Conservation (phyloP, 1,139 yeast species). For the Sugiyamaella xylanicola region DNA sequence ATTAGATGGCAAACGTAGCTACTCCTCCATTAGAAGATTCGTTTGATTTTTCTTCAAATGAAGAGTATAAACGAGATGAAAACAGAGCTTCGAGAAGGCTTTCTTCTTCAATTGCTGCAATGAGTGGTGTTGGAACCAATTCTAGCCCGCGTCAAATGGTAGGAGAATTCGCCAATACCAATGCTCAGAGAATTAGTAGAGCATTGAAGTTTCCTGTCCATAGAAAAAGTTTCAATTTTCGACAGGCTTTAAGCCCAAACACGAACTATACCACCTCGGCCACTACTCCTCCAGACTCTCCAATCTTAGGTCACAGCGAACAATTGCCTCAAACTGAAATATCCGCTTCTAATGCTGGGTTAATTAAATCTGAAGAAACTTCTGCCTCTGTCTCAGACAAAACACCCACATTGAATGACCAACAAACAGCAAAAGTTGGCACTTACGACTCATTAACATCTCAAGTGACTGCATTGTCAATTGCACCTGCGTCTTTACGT, state of each 20-base stretch:
- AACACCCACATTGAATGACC: slow-evolving; percentile 12
- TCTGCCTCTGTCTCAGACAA: slow-evolving; percentile 7
- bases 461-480: slow-evolving; percentile 9
- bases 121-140: background rate
- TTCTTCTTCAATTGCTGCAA: slow-evolving; percentile 9
- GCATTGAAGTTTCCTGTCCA: slow-evolving; percentile 20
- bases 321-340: background rate
- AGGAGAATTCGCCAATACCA: slow-evolving; percentile 9
- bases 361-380: background rate
- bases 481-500: slow-evolving; percentile 12
- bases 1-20: slow-evolving; percentile 1
- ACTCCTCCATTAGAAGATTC: slow-evolving; percentile 17
- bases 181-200: slow-evolving; percentile 7
- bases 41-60: slow-evolving; percentile 13
- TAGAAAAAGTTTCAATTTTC: slow-evolving; percentile 16
- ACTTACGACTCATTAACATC: slow-evolving; percentile 2
- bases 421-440: slow-evolving; percentile 1
- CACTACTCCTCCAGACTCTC: slow-evolving; percentile 21
- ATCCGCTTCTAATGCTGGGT: background rate
- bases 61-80: background rate
- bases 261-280: slow-evolving; percentile 1
- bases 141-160: slow-evolving; percentile 13
- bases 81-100: background rate
- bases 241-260: slow-evolving; percentile 12
- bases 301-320: background rate